phyloP scores from a whole-genome alignment of 345 rosid species.

The Salix arbutifolia region DNA sequence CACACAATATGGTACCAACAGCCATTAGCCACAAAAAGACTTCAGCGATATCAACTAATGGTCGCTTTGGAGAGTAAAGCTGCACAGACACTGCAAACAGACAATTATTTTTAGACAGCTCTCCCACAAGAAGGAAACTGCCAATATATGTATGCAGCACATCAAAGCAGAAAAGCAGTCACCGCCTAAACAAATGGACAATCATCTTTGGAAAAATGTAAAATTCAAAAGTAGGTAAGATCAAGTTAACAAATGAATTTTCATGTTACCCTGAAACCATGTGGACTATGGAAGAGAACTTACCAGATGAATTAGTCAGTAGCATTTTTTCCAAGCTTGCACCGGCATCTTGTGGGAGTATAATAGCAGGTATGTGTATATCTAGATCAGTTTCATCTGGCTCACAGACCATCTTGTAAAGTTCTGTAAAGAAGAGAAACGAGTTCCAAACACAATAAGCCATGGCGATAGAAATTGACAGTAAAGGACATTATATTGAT shows the following conservation, averaged over 20 bases:
- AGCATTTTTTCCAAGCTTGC: slow-evolving; percentile 65
- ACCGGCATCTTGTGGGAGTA: slow-evolving; percentile 99
- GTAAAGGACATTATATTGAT: background rate
- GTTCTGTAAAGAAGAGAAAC: slow-evolving; percentile 44
- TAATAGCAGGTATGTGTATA: slow-evolving; percentile 79
- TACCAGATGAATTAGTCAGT: slow-evolving; percentile 60
- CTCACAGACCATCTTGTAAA: slow-evolving; percentile 98
- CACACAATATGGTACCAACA: slow-evolving; percentile 84
- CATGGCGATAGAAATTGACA: background rate
- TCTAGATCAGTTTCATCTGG: slow-evolving; percentile 93
- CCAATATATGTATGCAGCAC: background rate
- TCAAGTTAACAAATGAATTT: background rate
- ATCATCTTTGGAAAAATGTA: background rate
- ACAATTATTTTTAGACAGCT: slow-evolving; percentile 3
- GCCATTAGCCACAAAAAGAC: slow-evolving; percentile 99
- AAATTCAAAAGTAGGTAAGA: background rate
- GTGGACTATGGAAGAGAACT: slow-evolving; percentile 9
- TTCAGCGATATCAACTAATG: slow-evolving; percentile 90
- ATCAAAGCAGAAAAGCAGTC: background rate
- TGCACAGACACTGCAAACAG: slow-evolving; percentile 71
- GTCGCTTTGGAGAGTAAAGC: slow-evolving; percentile 87
- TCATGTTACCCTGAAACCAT: background rate
- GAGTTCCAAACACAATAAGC: background rate
- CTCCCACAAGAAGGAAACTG: background rate
- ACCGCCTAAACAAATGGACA: background rate